These are phyloP conservation scores for Candida koratica DNA, from an alignment of 805 yeast species.

Conservation along the genomic window DNA sequence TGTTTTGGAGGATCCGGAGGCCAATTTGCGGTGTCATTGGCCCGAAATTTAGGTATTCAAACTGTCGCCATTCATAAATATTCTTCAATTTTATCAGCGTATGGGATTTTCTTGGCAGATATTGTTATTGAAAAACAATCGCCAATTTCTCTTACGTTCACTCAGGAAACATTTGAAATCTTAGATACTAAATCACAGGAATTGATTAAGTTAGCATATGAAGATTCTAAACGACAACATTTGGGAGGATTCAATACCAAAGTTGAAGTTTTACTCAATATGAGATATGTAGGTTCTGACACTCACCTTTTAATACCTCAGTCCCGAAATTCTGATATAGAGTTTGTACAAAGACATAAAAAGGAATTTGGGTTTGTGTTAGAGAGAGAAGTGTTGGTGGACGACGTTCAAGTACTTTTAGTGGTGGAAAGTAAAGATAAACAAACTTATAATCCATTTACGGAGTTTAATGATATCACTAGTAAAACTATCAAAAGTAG, in stretches of 20 bases:
- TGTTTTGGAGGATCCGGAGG: conserved; percentile 40
- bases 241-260: conserved; percentile 37
- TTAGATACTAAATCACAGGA: conserved; percentile 45
- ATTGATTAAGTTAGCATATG: conserved; percentile 42
- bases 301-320: conserved; percentile 70
- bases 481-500: neutral
- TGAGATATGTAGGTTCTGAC: conserved; percentile 88
- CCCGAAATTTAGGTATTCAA: conserved; percentile 26
- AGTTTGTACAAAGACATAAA: conserved; percentile 28
- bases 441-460: conserved; percentile 50
- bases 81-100: conserved; percentile 32
- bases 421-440: conserved; percentile 56
- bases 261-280: conserved; percentile 64
- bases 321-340: conserved; percentile 21
- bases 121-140: conserved; percentile 34
- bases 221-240: conserved; percentile 48
- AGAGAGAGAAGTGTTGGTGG: conserved; percentile 33
- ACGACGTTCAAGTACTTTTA: conserved; percentile 43
- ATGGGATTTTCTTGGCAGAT: conserved; percentile 33
- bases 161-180: conserved; percentile 23
- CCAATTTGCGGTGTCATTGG: conserved; percentile 27
- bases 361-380: conserved; percentile 36
- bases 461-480: conserved; percentile 21
- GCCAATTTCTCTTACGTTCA: conserved; percentile 28
- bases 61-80: conserved; percentile 32